Evolutionary conservation across 2,329 filamentous ascomycete genomes (phyloP), one percentile per base, ranked within the genome.

Genomic region (Cyphellophora attinorum): DNA sequence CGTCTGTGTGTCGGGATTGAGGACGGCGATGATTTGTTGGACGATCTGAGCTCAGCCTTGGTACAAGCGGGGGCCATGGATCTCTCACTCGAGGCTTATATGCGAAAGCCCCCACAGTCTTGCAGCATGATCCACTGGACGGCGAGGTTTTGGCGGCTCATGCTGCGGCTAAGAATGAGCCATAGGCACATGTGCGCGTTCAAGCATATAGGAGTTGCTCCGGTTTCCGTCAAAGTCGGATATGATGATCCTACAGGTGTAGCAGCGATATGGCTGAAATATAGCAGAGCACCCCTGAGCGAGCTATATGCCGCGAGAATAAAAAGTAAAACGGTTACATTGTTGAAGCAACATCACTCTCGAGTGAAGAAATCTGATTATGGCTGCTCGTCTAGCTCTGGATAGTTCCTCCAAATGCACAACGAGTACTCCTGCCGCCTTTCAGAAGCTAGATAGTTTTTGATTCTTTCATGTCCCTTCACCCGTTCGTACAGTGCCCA

Each of bases 1-100:
- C 74, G 91, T 37, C 62, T 98, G 36, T 98, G 91, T 54, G 86
- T 98, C 29, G 91, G 91, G 29, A 98, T 98, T 52, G 91, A 98
- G 59, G 91, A 98, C 59, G 75, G 72, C 3, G 76, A 85, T 49
- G 91, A 98, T 64, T 58, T 98, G 51, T 84, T 96, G 54, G 89
- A 96, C 54, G 91, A 98, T 60, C 65, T 98, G 39, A 82, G 79
- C 42, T 78, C 86, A 49, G 91, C 91, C 49, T 76, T 98, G 44
- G 86, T 96, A 18, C 83, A 95, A 76, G 86, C 91, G 5, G 89
- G 91, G 32, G 89, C 91, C 6, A 88, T 96, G 10, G 85, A 76
- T 37, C 79, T 96, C 33, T 85, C 83, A 1, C 60, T 91, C 10
- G 81, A 93, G 85, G 82, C 4, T 84, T 96, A 55, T 72, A 80